Evolutionary conservation across 495 filamentous ascomycete genomes (phyloP), one percentile per base, ranked within the genome.

Genomic region (Daldinia childiae): DNA sequence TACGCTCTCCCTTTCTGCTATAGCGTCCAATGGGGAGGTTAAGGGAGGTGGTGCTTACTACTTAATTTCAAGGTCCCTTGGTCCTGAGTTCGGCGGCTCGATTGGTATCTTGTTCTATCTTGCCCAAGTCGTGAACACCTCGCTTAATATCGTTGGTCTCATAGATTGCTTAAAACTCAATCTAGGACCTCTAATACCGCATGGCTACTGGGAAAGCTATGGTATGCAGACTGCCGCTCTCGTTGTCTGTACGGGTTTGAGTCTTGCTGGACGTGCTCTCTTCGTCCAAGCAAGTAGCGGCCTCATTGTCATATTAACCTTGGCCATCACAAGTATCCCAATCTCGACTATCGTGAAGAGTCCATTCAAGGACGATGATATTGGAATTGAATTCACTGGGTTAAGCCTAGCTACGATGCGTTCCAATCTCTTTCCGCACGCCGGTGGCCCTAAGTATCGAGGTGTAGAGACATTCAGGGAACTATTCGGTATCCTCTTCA

Each of bases 41-140:
- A 89, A 92, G 65, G 93, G 93, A 34, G 93, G 93, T 14, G 93
- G 93, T 48, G 93, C 93, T 29, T 97, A 97, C 76, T 97, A 95
- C 69, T 80, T 97, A 60, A 97, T 97, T 57, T 96, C 93, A 14
- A 88, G 93, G 58, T 93, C 91, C 34, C 80, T 97, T 19, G 93
- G 93, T 4, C 93, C 93, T 12, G 93, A 97, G 70, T 97, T 97
- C 76, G 93, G 93, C 32, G 93, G 93, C n/a, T 92, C 91, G 4
- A 97, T 97, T 57, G 93, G 93, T 3, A 80, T 96, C n/a, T 89
- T 97, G 8, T 95, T 96, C 77, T 97, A 95, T 75, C 81, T 96
- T 15, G 92, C 93, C 15, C 90, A 90, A 68, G 90, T 92, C 1
- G 87, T 97, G 76, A 96, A 95, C 77, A 95, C 93, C 2, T 92